These are phyloP conservation scores for Kodamaea kakaduensis DNA, from an alignment of 805 yeast species.

Conservation along the genomic window DNA sequence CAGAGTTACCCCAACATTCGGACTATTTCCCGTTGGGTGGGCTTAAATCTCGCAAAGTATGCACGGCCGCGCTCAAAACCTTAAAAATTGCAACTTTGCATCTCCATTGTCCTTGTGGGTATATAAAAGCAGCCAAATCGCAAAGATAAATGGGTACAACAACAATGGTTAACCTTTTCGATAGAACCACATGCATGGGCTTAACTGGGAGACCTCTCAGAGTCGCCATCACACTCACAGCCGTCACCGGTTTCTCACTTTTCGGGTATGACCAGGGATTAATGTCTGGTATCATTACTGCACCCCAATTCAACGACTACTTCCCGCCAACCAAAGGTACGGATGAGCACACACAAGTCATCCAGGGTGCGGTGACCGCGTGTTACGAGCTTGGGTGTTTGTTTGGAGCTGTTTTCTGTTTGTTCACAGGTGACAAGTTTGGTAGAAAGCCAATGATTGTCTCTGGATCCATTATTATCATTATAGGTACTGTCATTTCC, in stretches of 20 bases:
- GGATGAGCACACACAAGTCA: constrained; percentile 16
- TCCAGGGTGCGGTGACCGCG: constrained; percentile 29
- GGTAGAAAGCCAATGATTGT: constrained; percentile 43
- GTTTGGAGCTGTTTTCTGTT: constrained; percentile 41
- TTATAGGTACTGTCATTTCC: constrained; percentile 40
- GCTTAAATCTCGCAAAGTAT: too few species aligned
- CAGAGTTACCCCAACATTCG: too few species aligned
- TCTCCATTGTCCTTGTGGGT: too few species aligned
- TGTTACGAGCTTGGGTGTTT: constrained; percentile 34
- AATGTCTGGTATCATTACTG: constrained; percentile 43
- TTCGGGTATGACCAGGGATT: constrained; percentile 39
- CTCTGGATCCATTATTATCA: constrained; percentile 35
- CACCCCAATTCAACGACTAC: constrained; percentile 32
- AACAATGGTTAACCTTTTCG: constrained; percentile 6
- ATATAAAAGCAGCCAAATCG: too few species aligned
- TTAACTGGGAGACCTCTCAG: constrained; percentile 48
- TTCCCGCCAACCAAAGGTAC: constrained; percentile 33
- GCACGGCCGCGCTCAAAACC: too few species aligned
- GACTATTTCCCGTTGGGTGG: too few species aligned
- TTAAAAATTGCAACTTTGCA: too few species aligned
- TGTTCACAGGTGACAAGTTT: constrained; percentile 34
- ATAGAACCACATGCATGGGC: constrained; percentile 49
- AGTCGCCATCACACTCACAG: constrained; percentile 23
- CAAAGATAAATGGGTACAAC: too few species aligned
- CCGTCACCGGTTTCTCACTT: constrained; percentile 30